phyloP scores from a whole-genome alignment of 1,284 basidiomycete genomes.

The Ustilago crameri region DNA sequence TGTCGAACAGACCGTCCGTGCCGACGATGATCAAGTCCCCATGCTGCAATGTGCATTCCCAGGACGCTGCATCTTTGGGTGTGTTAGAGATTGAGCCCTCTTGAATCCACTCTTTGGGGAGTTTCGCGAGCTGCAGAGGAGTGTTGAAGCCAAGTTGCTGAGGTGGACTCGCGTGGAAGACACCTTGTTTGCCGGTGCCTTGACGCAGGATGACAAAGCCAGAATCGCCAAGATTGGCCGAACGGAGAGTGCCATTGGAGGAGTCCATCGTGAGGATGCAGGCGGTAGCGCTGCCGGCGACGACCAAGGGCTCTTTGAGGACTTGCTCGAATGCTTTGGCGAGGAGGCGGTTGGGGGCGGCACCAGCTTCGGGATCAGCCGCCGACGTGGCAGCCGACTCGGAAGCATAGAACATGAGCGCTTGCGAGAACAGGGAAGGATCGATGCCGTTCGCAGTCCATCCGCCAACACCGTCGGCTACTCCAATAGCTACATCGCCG shows the following conservation, averaged over 20 bases:
- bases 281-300: constrained; percentile 86
- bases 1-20: constrained; percentile 88
- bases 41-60: constrained; percentile 52
- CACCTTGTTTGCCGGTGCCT: constrained; percentile 55
- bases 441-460: constrained; percentile 83
- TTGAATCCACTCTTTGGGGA: constrained; percentile 51
- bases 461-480: constrained; percentile 78
- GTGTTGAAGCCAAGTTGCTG: constrained; percentile 66
- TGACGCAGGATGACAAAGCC: constrained; percentile 78
- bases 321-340: constrained; percentile 80
- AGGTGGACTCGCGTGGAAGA: constrained; percentile 56
- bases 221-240: constrained; percentile 90
- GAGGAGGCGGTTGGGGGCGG: constrained; percentile 72
- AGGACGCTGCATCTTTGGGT: constrained; percentile 56
- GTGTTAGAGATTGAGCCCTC: constrained; percentile 54
- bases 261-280: constrained; percentile 82
- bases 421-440: constrained; percentile 79
- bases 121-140: constrained; percentile 65
- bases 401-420: constrained; percentile 77
- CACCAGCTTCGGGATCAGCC: constrained; percentile 17
- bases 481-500: constrained; percentile 81
- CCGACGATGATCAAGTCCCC: constrained; percentile 69
- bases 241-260: constrained; percentile 78
- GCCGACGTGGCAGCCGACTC: constrained; percentile 69
- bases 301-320: constrained; percentile 76